phyloP scores from a whole-genome alignment of 768 basidiomycete species.

The Auricularia auricula-judae region DNA sequence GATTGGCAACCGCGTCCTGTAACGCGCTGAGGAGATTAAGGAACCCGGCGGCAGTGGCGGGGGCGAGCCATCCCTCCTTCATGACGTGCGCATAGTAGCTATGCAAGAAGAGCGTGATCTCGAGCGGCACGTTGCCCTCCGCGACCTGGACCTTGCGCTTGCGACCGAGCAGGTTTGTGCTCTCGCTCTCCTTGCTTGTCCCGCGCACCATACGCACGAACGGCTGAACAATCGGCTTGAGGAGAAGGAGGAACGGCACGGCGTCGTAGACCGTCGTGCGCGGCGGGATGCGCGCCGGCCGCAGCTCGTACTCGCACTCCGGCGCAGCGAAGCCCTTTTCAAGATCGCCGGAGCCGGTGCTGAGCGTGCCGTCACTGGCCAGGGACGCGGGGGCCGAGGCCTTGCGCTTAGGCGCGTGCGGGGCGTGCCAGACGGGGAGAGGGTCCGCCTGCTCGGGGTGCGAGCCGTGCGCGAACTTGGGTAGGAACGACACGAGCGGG shows the following conservation, averaged over 20 bases:
- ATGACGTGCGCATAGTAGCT: conserved; percentile 41
- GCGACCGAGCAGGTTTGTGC: neutral
- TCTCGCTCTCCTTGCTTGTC: neutral
- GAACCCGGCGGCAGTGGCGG: conserved; percentile 41
- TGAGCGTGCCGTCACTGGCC: neutral
- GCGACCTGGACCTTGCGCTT: neutral
- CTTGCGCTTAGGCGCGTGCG: conserved; percentile 16
- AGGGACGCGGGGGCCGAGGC: neutral
- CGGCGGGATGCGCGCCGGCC: conserved; percentile 53
- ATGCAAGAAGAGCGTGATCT: conserved; percentile 35
- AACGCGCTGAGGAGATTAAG: conserved; percentile 33
- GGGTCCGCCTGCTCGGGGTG: conserved; percentile 2
- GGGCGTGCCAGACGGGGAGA: conserved; percentile 48
- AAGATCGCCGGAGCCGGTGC: conserved; percentile 18
- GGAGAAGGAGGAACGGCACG: conserved; percentile 41
- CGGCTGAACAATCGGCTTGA: conserved; percentile 29
- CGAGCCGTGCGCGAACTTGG: conserved; percentile 33
- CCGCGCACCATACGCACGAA: neutral
- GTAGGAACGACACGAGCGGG: conserved; percentile 55
- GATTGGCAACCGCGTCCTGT: conserved; percentile 46
- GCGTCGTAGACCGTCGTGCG: conserved; percentile 36
- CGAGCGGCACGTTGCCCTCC: conserved; percentile 44
- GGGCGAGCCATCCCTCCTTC: conserved; percentile 29
- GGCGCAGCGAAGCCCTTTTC: conserved; percentile 32
- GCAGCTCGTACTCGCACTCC: conserved; percentile 29